Evolutionary conservation across 1,284 basidiomycete species (phyloP), one percentile per base, ranked within the genome.

Genomic region (Trichosporon coremiiforme): DNA sequence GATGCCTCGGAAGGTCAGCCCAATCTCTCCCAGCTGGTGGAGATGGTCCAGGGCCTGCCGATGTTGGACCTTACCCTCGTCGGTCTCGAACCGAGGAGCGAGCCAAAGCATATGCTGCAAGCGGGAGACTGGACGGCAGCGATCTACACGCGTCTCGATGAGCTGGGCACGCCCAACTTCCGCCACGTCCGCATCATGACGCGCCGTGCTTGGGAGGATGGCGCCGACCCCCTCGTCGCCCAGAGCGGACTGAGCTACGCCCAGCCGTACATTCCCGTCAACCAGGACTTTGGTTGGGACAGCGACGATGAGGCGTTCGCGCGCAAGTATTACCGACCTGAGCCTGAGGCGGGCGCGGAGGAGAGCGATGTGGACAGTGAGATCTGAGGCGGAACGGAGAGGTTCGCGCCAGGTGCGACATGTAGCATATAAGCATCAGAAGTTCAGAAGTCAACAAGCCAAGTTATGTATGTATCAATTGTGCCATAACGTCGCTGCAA

Each of bases 221-320:
- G 7, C 3, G 13, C 15, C 15, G 57, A 62, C 4, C 29, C 29
- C 6, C 57, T 62, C 57, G n/a, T 62, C 57, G 31, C 57, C 3
- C 57, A 62, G 57, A n/a, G 17, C 17, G 29, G 7, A 13, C 31
- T 62, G 15, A 31, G 31, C 10, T n/a, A 33, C 6, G 35, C 8
- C 15, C 57, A 62, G 31, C 57, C 57, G 15, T 62, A 33, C 31
- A 33, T 62, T 5, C 57, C 57, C 33, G 31, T 33, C 15, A 62
- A n/a, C 31, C 57, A 62, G 31, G 57, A 62, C 57, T 62, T 62
- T 62, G 57, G 57, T 5, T 62, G 57, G 57, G 57, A 62, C 57
- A 62, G 29, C 57, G 57, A 62, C 57, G 57, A 62, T 3, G 57
- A 62, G 9, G 57, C 31, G 5, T 33, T 33, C 13, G 57, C 57